Evolutionary conservation across 2,329 filamentous ascomycete species (phyloP).

Genomic region (Sporothrix pseudoabietina): DNA sequence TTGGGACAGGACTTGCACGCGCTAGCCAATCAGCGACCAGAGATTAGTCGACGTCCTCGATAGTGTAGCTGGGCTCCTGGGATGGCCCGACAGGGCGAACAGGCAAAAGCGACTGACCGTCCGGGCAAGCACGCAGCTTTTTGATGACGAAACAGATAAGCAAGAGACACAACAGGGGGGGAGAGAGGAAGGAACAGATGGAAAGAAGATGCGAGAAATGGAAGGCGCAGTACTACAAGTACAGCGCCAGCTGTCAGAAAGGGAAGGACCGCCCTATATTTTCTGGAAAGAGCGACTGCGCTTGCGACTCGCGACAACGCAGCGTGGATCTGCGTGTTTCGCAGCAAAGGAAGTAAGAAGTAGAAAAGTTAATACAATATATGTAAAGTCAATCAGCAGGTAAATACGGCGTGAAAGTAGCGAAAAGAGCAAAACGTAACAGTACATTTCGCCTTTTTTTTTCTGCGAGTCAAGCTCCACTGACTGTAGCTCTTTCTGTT

Average conservation of each 20-base stretch:
- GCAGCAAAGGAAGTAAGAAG: neutral
- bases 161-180: neutral
- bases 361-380: too few species aligned
- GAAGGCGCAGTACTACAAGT: neutral
- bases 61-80: neutral
- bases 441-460: too few species aligned
- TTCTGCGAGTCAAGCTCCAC: neutral
- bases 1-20: conserved; percentile 20
- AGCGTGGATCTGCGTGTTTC: neutral
- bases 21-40: conserved; percentile 1
- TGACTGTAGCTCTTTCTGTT: neutral
- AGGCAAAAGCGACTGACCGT: neutral
- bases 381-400: too few species aligned
- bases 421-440: neutral
- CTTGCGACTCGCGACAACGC: neutral
- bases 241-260: neutral
- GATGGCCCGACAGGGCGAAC: neutral
- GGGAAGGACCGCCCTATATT: neutral
- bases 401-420: neutral
- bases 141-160: conserved; percentile 18
- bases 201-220: conserved; percentile 7
- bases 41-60: neutral
- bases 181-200: neutral
- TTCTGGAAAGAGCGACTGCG: neutral
- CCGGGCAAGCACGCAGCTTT: neutral